Percentiles rank a stretch among this genome's conserved stretches.
phyloP scores from a whole-genome alignment of 78 protist genomes.

The Dictyostelium purpureum region DNA sequence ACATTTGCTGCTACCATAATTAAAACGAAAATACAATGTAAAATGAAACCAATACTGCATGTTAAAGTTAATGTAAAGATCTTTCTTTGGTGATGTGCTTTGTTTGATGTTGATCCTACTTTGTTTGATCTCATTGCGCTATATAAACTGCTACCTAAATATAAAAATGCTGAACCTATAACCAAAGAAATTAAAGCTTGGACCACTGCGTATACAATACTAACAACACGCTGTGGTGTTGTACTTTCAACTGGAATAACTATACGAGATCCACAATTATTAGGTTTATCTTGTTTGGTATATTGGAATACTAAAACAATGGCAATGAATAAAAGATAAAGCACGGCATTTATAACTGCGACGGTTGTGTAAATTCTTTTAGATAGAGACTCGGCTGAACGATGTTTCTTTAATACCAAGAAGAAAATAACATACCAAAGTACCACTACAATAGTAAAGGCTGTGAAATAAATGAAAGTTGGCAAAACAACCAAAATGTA shows the following conservation, averaged over 20 bases:
- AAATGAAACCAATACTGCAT: neutral
- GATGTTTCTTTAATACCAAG: neutral
- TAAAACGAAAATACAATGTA: conserved; percentile 7
- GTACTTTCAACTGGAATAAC: neutral
- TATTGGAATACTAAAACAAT: conserved; percentile 7
- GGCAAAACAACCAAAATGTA: conserved; percentile 14
- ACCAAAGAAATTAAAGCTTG: conserved; percentile 5
- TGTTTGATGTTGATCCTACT: neutral
- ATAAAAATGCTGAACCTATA: conserved; percentile 5
- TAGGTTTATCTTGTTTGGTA: neutral
- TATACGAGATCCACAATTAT: conserved; percentile 2
- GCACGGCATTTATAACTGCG: neutral
- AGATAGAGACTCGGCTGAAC: neutral
- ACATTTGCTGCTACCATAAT: neutral
- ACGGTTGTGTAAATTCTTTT: neutral
- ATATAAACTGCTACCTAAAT: neutral
- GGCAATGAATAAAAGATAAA: conserved; percentile 23
- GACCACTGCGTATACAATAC: conserved; percentile 5
- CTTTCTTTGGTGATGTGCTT: neutral
- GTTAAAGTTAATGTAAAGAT: neutral
- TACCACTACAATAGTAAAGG: neutral
- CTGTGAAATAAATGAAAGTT: conserved; percentile 21
- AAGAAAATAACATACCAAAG: neutral
- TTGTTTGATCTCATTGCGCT: neutral
- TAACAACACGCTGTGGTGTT: conserved; percentile 8